A percentile compares a stretch with the other conserved stretches of the same genome.
Evolutionary conservation across 441 rosid species (phyloP).

Genomic region (Adansonia grandidieri): DNA sequence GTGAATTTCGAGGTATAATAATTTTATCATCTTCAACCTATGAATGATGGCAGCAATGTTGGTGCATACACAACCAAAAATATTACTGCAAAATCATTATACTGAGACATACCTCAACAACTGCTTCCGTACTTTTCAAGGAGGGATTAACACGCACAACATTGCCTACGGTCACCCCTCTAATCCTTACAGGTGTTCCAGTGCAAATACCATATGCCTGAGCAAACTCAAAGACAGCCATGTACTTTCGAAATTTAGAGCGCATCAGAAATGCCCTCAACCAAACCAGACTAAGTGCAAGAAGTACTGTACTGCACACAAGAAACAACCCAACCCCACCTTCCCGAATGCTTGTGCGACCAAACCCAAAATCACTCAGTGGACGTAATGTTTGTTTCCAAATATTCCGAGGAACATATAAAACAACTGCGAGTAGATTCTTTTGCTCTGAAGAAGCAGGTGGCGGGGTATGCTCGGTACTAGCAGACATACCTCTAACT

Average conservation of each 20-base stretch:
- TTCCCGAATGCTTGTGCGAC: conserved; percentile 90
- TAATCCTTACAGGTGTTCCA: conserved; percentile 91
- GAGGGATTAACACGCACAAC: conserved; percentile 89
- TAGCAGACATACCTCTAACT: conserved; percentile 57
- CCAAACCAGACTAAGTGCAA: conserved; percentile 92
- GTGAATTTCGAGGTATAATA: conserved; percentile 81
- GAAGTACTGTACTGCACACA: conserved; percentile 66
- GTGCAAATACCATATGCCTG: conserved; percentile 89
- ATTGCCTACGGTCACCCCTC: conserved; percentile 93
- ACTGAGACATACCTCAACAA: conserved; percentile 70
- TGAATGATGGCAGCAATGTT: conserved; percentile 17
- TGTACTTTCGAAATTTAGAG: conserved; percentile 79
- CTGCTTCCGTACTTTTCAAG: conserved; percentile 79
- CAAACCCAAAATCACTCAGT: conserved; percentile 86
- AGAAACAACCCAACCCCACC: conserved; percentile 96
- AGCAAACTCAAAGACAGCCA: conserved; percentile 76
- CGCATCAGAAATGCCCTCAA: conserved; percentile 78
- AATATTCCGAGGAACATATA: conserved; percentile 65
- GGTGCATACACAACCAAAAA: conserved; percentile 14
- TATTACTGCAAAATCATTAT: conserved; percentile 7
- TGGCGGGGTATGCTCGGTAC: conserved; percentile 51
- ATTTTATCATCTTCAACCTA: conserved; percentile 95
- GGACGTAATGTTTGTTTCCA: conserved; percentile 86
- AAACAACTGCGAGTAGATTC: conserved; percentile 59
- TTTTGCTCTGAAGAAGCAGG: conserved; percentile 54